phyloP scores from a whole-genome alignment of 148 eudicot genomes.

The Camellia japonica region DNA sequence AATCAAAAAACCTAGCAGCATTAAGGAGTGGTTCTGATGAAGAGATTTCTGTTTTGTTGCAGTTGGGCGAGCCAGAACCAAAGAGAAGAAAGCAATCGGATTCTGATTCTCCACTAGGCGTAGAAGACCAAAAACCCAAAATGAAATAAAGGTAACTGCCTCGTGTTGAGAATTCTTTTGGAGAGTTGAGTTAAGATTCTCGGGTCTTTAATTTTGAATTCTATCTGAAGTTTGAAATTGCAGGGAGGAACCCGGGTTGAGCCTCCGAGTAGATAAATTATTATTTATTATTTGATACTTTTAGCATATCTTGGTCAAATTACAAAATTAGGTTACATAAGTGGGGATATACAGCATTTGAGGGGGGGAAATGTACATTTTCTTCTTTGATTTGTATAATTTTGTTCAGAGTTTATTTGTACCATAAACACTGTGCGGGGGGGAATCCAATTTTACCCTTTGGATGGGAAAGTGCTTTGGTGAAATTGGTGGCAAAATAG shows the following conservation, averaged over 20 bases:
- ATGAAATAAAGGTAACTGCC: background rate
- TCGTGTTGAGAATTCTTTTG: background rate
- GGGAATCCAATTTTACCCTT: background rate
- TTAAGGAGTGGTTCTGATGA: slow-evolving; percentile 32
- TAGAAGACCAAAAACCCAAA: slow-evolving; percentile 9
- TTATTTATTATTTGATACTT: background rate
- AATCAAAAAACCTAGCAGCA: slow-evolving; percentile 27
- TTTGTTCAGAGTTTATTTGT: background rate
- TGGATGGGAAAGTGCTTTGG: background rate
- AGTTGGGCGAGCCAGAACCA: slow-evolving; percentile 50
- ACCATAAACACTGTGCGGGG: background rate
- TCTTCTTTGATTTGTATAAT: background rate
- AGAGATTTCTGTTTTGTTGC: slow-evolving; percentile 35
- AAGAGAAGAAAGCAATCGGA: slow-evolving; percentile 45
- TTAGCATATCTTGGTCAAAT: background rate
- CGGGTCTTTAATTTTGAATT: slow-evolving; percentile 6
- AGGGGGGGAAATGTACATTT: slow-evolving; percentile 8
- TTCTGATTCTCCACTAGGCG: slow-evolving; percentile 26
- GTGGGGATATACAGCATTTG: background rate
- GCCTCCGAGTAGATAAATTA: slow-evolving; percentile 4
- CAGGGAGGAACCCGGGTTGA: slow-evolving; percentile 7
- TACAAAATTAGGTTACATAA: background rate
- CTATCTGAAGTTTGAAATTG: slow-evolving; percentile 9
- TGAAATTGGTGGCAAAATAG: background rate
- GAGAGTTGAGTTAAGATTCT: background rate